Conservation (phyloP, 208 protist genomes). For the Leishmania lainsoni region DNA sequence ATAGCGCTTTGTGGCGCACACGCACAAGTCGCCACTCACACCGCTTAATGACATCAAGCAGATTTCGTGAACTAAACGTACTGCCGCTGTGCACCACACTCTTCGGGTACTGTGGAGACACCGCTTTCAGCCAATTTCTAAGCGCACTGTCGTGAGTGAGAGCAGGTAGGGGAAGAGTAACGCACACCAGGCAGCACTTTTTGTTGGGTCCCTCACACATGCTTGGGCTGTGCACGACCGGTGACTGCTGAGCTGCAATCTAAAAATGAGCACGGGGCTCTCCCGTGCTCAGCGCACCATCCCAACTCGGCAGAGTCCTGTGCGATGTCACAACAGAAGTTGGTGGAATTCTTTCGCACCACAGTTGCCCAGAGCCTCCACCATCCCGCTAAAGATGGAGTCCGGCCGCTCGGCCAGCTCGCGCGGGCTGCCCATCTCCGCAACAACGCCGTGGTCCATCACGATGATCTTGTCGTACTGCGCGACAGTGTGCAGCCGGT, state of each 20-base stretch:
- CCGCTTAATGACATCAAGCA: neutral
- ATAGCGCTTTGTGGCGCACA: neutral
- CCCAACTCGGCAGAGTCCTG: too few species aligned
- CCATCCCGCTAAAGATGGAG: constrained; percentile 50
- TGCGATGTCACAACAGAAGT: neutral
- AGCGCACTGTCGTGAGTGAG: neutral
- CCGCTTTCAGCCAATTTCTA: too few species aligned
- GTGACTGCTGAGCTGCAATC: neutral
- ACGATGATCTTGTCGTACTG: constrained; percentile 80
- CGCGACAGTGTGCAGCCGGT: constrained; percentile 80
- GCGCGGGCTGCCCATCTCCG: constrained; percentile 57
- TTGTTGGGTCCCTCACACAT: neutral
- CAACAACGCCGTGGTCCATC: constrained; percentile 68
- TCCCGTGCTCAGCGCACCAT: neutral
- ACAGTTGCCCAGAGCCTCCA: constrained; percentile 33
- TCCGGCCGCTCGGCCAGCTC: constrained; percentile 33
- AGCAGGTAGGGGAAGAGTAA: neutral
- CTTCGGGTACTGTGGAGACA: neutral
- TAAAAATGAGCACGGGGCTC: neutral
- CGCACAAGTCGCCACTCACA: neutral
- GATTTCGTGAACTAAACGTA: neutral
- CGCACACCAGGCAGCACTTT: neutral
- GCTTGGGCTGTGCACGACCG: neutral
- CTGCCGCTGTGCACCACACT: neutral
- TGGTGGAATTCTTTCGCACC: constrained; percentile 23